Conservation (phyloP, 2,329 filamentous ascomycete genomes). For the Venturia effusa region DNA sequence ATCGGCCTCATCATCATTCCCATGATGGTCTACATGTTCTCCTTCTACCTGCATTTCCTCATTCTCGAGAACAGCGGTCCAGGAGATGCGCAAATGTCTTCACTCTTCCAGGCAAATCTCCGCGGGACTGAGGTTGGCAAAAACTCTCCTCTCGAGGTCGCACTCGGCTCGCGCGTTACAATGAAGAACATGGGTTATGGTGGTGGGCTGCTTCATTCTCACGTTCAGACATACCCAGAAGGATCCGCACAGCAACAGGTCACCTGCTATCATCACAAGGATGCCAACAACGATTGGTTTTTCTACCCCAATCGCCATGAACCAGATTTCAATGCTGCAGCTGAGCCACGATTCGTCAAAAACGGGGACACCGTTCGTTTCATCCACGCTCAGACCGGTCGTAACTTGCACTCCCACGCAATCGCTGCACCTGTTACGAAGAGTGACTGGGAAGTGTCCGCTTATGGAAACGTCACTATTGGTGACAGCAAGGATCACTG, state of each 20-base stretch:
- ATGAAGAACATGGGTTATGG: slow-evolving; percentile 99
- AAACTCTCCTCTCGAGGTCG: slow-evolving; percentile 87
- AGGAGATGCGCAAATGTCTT: slow-evolving; percentile 99
- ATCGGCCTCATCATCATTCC: slow-evolving; percentile 83
- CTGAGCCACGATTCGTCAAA: slow-evolving; percentile 61
- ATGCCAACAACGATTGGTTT: slow-evolving; percentile 99
- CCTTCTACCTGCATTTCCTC: slow-evolving; percentile 88
- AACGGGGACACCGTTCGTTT: slow-evolving; percentile 73
- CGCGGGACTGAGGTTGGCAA: slow-evolving; percentile 88
- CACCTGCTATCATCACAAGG: slow-evolving; percentile 99
- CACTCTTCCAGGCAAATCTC: slow-evolving; percentile 94
- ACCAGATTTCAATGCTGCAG: slow-evolving; percentile 59
- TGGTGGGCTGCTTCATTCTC: slow-evolving; percentile 88
- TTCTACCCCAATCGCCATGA: slow-evolving; percentile 88
- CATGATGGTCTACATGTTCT: slow-evolving; percentile 85
- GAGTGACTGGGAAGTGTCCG: slow-evolving; percentile 83
- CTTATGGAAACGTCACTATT: slow-evolving; percentile 88
- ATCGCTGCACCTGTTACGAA: slow-evolving; percentile 85
- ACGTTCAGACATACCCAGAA: slow-evolving; percentile 91
- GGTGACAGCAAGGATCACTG: slow-evolving; percentile 98
- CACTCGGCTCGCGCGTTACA: slow-evolving; percentile 77
- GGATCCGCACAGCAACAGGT: slow-evolving; percentile 92
- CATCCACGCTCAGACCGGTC: slow-evolving; percentile 89
- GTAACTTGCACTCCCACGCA: slow-evolving; percentile 91
- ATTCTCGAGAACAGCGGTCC: slow-evolving; percentile 90